Conservation (phyloP, 257 asterid species). For the Rauvolfia tetraphylla region DNA sequence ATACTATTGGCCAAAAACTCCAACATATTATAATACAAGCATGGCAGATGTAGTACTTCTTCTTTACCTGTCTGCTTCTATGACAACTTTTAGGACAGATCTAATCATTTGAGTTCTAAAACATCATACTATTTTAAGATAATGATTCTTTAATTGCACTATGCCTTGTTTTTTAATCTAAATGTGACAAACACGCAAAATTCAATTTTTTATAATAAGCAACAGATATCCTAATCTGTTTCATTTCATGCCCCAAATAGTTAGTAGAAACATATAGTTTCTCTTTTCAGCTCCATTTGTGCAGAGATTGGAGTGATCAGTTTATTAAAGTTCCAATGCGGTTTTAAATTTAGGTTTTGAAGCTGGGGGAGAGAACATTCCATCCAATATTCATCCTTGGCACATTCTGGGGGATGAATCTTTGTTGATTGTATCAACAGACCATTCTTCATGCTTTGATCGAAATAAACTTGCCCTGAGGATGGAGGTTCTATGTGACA, state of each 20-base stretch:
- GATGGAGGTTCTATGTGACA: conserved; percentile 73
- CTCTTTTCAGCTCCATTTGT: neutral
- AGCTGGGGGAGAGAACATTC: conserved; percentile 83
- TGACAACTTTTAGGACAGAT: neutral
- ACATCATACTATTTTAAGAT: neutral
- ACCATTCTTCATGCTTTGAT: conserved; percentile 77
- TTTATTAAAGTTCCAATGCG: neutral
- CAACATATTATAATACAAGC: no score
- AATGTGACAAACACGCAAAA: no score
- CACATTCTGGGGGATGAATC: conserved; percentile 71
- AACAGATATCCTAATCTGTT: no score
- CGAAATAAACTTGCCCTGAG: conserved; percentile 75
- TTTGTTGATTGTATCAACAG: conserved; percentile 61
- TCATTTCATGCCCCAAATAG: no score
- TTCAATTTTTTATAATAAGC: no score
- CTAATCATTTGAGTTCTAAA: neutral
- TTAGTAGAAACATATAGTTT: neutral
- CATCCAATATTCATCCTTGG: conserved; percentile 96
- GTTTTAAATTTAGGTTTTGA: conserved; percentile 66
- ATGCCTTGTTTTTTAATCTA: neutral
- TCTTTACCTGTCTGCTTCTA: neutral
- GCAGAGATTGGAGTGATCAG: neutral
- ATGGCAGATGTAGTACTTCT: neutral
- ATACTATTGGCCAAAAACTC: neutral
- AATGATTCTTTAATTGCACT: neutral